These are phyloP conservation scores for Yamadazyma conglobata DNA, from an alignment of 1,139 yeast species.

Conservation along the genomic window DNA sequence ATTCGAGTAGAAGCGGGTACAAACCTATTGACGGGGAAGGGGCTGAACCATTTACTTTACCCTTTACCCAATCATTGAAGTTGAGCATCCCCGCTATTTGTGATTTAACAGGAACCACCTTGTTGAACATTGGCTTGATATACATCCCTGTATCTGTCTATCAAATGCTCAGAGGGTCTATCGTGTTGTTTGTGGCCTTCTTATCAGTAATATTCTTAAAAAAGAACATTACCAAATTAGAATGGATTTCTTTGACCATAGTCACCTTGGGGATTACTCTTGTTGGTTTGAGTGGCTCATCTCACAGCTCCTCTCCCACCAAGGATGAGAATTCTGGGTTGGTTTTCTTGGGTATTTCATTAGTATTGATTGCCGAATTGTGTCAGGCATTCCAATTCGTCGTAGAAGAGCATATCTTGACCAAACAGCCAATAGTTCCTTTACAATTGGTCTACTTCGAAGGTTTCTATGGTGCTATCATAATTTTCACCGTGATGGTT, in stretches of 20 bases:
- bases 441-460: conserved; percentile 70
- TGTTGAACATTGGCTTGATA: conserved; percentile 71
- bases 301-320: conserved; percentile 13
- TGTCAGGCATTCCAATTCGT: conserved; percentile 77
- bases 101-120: conserved; percentile 70
- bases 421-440: conserved; percentile 54
- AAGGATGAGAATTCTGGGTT: conserved; percentile 16
- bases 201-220: conserved; percentile 64
- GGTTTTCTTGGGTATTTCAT: conserved; percentile 51
- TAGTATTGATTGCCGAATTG: conserved; percentile 61
- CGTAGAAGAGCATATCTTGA: conserved; percentile 67
- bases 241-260: conserved; percentile 62
- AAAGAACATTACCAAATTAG: conserved; percentile 53
- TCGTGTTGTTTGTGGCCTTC: conserved; percentile 73
- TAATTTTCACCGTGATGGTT: conserved; percentile 44
- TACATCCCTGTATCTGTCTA: conserved; percentile 80
- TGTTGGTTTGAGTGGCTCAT: conserved; percentile 69
- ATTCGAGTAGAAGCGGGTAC: conserved; percentile 15
- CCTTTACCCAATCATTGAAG: conserved; percentile 24
- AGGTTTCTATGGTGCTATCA: conserved; percentile 61
- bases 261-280: conserved; percentile 68
- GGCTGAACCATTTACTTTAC: conserved; percentile 8
- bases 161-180: conserved; percentile 81
- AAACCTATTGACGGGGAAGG: conserved; percentile 17
- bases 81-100: conserved; percentile 64